phyloP scores from a whole-genome alignment of 139 green algal genomes.

The Chlamydomonas sphaeroides region DNA sequence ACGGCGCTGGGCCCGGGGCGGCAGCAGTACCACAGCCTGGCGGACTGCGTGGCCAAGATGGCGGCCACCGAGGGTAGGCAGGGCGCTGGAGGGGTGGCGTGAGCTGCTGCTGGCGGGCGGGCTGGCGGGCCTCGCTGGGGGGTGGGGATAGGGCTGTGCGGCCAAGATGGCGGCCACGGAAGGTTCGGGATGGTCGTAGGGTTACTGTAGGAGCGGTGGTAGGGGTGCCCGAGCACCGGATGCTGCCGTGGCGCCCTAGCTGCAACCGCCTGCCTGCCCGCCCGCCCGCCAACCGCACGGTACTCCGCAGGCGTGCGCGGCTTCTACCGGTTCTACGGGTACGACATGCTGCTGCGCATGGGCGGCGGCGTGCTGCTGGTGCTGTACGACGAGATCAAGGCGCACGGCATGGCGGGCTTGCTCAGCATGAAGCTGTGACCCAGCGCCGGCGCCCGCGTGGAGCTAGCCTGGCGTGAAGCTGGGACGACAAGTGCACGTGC shows the following conservation, averaged over 20 bases:
- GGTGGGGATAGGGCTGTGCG: too few species aligned
- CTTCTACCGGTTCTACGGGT: constrained; percentile 60
- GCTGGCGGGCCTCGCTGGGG: too few species aligned
- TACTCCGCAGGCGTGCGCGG: constrained; percentile 44
- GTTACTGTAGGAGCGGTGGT: background rate
- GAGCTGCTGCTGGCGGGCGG: too few species aligned
- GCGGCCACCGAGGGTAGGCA: constrained; percentile 36
- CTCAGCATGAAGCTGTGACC: background rate
- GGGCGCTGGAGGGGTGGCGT: too few species aligned
- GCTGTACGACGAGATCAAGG: constrained; percentile 56
- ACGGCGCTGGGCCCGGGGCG: background rate
- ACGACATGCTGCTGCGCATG: constrained; percentile 58
- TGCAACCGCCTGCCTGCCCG: too few species aligned
- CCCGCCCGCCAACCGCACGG: too few species aligned
- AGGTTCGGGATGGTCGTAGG: too few species aligned
- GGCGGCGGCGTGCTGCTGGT: constrained; percentile 57
- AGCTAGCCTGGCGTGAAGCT: too few species aligned
- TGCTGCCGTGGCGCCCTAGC: too few species aligned
- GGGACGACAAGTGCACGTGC: too few species aligned
- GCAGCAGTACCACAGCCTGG: constrained; percentile 39
- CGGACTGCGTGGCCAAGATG: constrained; percentile 43
- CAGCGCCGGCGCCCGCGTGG: background rate
- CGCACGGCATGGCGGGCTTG: background rate
- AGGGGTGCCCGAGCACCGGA: too few species aligned
- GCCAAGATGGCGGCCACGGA: too few species aligned